These are phyloP conservation scores for Magnolia changhungtana DNA, from an alignment of 164 flowering plant species.

Conservation along the genomic window DNA sequence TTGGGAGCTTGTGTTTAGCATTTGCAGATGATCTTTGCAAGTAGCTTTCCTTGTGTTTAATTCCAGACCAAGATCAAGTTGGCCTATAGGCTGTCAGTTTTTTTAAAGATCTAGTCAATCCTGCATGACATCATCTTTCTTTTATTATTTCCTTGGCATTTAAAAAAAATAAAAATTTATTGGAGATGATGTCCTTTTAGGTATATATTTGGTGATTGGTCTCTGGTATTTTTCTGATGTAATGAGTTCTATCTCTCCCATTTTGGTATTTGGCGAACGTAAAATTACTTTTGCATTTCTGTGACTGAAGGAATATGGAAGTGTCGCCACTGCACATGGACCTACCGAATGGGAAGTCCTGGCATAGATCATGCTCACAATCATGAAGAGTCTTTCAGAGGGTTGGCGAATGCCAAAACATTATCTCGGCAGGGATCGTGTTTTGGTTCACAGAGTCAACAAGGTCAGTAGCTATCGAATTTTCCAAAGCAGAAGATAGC, in stretches of 20 bases:
- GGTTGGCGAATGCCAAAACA: slow-evolving; percentile 15
- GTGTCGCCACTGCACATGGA: slow-evolving; percentile 44
- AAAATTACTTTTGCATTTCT: slow-evolving; percentile 17
- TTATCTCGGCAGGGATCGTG: slow-evolving; percentile 16
- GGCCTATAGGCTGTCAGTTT: neutral
- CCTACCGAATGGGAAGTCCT: slow-evolving; percentile 26
- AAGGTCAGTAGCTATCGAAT: slow-evolving; percentile 21
- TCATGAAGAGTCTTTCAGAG: slow-evolving; percentile 11
- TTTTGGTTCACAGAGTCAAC: slow-evolving; percentile 18
- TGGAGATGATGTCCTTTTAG: neutral
- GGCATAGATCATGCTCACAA: slow-evolving; percentile 18
- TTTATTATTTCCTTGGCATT: neutral
- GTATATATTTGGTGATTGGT: neutral
- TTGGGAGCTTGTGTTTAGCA: neutral
- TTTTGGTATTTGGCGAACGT: slow-evolving; percentile 11
- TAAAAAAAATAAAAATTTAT: neutral
- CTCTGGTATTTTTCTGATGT: neutral
- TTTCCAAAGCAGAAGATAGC: neutral
- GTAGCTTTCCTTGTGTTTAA: neutral
- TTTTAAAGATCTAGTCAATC: neutral
- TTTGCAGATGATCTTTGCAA: neutral
- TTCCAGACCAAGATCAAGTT: neutral
- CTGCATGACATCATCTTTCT: neutral
- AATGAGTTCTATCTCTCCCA: slow-evolving; percentile 9
- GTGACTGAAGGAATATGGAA: slow-evolving; percentile 44